Percentiles rank a stretch among this genome's conserved stretches.
Evolutionary conservation across 805 yeast genomes (phyloP).

Genomic region (Starmerella kuoi): DNA sequence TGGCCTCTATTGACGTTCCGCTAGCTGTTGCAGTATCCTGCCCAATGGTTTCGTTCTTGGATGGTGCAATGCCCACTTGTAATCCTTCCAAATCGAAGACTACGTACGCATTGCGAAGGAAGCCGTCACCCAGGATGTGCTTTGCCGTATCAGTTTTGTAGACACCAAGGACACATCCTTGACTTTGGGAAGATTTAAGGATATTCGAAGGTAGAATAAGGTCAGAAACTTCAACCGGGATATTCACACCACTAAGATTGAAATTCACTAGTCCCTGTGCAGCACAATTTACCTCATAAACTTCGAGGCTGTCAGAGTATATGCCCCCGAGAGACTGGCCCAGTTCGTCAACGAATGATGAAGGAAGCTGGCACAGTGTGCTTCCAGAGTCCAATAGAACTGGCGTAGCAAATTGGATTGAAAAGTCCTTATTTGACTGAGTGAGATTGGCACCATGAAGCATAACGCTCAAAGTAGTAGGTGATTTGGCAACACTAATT

Average conservation of each 20-base stretch:
- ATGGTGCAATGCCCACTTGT: constrained; percentile 45
- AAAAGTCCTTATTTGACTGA: neutral
- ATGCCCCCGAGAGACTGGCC: constrained; percentile 30
- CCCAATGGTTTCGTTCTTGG: neutral
- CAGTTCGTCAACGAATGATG: constrained; percentile 5
- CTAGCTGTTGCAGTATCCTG: neutral
- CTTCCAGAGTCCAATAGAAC: constrained; percentile 18
- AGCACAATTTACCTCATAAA: constrained; percentile 7
- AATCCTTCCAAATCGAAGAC: constrained; percentile 51
- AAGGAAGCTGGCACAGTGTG: constrained; percentile 8
- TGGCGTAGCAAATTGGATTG: constrained; percentile 2
- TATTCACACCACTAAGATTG: constrained; percentile 15
- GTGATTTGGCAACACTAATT: neutral
- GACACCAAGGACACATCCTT: constrained; percentile 1
- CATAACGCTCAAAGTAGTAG: constrained; percentile 14
- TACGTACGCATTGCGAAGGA: constrained; percentile 49
- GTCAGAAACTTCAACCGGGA: neutral
- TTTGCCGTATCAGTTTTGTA: neutral
- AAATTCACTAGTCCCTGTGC: constrained; percentile 6
- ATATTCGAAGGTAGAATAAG: neutral
- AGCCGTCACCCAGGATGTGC: constrained; percentile 47
- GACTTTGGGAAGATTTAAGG: neutral
- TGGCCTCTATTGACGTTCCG: constrained; percentile 1
- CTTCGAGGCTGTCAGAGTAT: constrained; percentile 27
- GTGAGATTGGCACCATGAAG: constrained; percentile 4